These are phyloP conservation scores for Trichoderma gracile DNA, from an alignment of 2,329 filamentous ascomycete genomes.

Conservation along the genomic window DNA sequence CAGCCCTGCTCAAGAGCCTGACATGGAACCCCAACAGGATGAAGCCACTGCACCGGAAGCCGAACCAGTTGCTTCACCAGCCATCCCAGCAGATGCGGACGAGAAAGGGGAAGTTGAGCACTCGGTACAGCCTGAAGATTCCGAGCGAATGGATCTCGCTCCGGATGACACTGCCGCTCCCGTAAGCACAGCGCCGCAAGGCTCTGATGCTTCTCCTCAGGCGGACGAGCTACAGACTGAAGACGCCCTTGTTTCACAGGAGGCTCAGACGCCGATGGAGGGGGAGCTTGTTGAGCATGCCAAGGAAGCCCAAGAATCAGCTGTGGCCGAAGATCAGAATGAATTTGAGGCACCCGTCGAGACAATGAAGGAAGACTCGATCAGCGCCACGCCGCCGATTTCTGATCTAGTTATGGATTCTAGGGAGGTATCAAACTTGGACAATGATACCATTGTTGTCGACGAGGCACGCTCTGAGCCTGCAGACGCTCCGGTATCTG, in stretches of 20 bases:
- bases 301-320: background rate
- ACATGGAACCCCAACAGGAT: slow-evolving; percentile 22
- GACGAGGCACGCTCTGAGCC: slow-evolving; percentile 2
- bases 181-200: slow-evolving; percentile 2
- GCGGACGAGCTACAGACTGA: background rate
- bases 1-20: slow-evolving; percentile 22
- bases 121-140: slow-evolving; percentile 16
- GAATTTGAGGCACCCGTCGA: slow-evolving; percentile 1
- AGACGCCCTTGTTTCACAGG: background rate
- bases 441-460: background rate
- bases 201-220: slow-evolving; percentile 6
- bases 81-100: slow-evolving; percentile 36
- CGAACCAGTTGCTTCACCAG: slow-evolving; percentile 20
- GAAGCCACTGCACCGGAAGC: slow-evolving; percentile 9
- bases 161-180: slow-evolving; percentile 22
- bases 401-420: background rate
- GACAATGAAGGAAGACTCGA: background rate
- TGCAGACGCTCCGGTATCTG: background rate
- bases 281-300: background rate
- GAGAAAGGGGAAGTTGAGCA: slow-evolving; percentile 32
- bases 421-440: background rate
- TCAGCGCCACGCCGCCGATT: background rate
- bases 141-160: slow-evolving; percentile 16
- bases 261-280: slow-evolving; percentile 7
- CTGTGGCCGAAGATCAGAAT: background rate